Evolutionary conservation across 768 basidiomycete species (phyloP), one percentile per base, ranked within the genome.

Genomic region (Tephrocybe sp.): DNA sequence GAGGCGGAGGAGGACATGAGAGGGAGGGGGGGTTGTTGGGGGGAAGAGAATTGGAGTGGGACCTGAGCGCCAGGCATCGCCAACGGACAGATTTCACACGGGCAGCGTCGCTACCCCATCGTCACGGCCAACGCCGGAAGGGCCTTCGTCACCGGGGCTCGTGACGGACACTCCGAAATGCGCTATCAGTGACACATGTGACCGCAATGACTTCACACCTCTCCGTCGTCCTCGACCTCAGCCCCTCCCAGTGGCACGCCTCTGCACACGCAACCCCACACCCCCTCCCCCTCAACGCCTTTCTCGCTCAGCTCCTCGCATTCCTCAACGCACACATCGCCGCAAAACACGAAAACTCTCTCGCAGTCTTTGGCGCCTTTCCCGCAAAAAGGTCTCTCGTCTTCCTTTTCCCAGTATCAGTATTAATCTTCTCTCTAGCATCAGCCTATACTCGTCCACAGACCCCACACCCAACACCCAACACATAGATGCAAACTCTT

Each of bases 241-340:
- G 88, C 19, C 93, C 91, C 3, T 72, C 82, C 1, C 89, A 93
- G 66, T 95, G 94, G 94, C 81, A 90, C 58, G 72, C 82, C 46
- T 83, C 88, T 22, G 78, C 82, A 1, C 47, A 62, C 27, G 27
- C 27, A 29, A 5, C 5, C 6, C 27, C 27, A 10, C 50, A 47
- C 2, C 59, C 76, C 3, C 69, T 97, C 11, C 64, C 84, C 1
- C 77, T 97, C 37, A 69, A 78, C 16, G 58, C 77, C 1, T 97
- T 97, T 63, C 74, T 97, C 39, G 82, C 90, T 2, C 89, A 93
- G 59, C 72, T 97, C 22, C 79, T 97, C 49, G 86, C 89, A 24
- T 95, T 97, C 61, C 73, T 95, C 61, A 98, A 99, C 62, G 82
- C 93, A 3, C 94, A 98, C 69, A 79, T 98, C 52, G 94, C 94